These are phyloP conservation scores for Litchi chinensis DNA, from an alignment of 345 rosid genomes.

Conservation along the genomic window DNA sequence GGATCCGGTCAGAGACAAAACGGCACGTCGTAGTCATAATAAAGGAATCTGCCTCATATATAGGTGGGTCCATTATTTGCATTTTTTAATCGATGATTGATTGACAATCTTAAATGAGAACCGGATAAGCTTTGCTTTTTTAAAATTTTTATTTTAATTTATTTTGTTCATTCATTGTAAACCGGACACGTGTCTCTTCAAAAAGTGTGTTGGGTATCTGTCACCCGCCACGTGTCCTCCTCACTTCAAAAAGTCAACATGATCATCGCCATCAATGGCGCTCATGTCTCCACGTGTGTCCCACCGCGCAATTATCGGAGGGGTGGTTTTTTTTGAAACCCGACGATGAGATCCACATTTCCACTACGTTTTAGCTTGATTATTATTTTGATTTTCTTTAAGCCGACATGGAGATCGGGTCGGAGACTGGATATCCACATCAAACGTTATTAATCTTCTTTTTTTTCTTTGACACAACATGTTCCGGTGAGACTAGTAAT, in stretches of 20 bases:
- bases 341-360: neutral
- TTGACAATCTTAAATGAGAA: neutral
- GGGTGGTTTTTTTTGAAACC: too few relatives aligned
- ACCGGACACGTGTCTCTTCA: neutral
- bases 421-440: too few relatives aligned
- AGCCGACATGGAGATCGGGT: too few relatives aligned
- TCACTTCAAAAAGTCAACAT: constrained; percentile 8
- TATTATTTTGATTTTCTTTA: too few relatives aligned
- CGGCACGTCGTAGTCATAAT: neutral
- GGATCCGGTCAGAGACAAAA: neutral
- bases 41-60: neutral
- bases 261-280: constrained; percentile 12
- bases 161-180: neutral
- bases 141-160: too few relatives aligned
- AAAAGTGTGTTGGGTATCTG: neutral
- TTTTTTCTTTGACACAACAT: too few relatives aligned
- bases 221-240: constrained; percentile 11
- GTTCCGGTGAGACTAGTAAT: too few relatives aligned
- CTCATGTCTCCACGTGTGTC: constrained; percentile 11
- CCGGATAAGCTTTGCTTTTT: constrained; percentile 3
- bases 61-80: constrained; percentile 9
- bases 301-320: constrained; percentile 3
- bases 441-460: too few relatives aligned
- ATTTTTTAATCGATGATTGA: neutral
- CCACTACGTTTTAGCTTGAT: neutral